These are phyloP conservation scores for Apiospora phragmitis DNA, from an alignment of 2,329 filamentous ascomycete species.

Conservation along the genomic window DNA sequence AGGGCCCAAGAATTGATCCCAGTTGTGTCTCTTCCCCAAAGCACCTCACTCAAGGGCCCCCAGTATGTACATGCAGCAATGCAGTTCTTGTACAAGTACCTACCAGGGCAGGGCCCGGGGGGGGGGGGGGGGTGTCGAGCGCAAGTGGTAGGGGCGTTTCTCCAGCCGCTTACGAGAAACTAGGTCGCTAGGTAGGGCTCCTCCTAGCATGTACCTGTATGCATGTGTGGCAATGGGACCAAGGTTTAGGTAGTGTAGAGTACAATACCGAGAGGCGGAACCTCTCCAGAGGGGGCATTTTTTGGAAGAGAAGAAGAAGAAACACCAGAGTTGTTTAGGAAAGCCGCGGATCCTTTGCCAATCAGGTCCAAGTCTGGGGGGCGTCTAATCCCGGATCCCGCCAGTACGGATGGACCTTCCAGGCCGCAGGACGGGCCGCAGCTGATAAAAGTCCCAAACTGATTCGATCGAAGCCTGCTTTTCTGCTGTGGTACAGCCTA, in stretches of 20 bases:
- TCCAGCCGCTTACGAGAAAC: not conserved
- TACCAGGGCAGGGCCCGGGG: not conserved
- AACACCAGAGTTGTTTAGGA: not conserved
- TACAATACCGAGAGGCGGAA: not conserved
- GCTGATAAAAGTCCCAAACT: conserved; percentile 29
- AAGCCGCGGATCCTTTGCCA: conserved; percentile 28
- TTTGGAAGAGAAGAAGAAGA: not conserved
- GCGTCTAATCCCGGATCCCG: conserved; percentile 32
- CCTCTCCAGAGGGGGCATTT: not conserved
- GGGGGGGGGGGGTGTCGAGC: not conserved
- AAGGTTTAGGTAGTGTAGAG: not conserved
- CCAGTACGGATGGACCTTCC: conserved; percentile 25
- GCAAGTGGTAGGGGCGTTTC: not conserved
- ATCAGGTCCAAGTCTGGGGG: conserved; percentile 28
- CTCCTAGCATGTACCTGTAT: not conserved
- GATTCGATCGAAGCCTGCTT: conserved; percentile 22
- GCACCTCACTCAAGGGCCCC: not conserved
- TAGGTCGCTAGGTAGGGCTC: not conserved
- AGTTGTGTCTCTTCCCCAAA: not conserved
- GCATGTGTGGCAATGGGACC: conserved; percentile 4
- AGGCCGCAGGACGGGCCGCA: conserved; percentile 36
- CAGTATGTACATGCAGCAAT: not conserved
- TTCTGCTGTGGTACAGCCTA: not conserved
- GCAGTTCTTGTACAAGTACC: not conserved
- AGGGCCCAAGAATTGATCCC: too few relatives aligned